These are phyloP conservation scores for Brassica juncea DNA, from an alignment of 345 rosid species.

Conservation along the genomic window DNA sequence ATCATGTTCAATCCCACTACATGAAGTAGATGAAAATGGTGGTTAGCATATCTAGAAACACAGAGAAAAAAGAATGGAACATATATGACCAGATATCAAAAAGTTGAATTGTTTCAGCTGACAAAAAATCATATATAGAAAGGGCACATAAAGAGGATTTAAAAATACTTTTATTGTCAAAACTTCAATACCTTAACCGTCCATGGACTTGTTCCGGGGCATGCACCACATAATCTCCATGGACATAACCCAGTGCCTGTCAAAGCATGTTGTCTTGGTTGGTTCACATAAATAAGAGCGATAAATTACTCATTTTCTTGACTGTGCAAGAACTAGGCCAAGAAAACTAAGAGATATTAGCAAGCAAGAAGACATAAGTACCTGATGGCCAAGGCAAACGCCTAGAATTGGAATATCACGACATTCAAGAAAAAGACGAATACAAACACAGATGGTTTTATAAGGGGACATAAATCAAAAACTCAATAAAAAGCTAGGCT, in stretches of 20 bases:
- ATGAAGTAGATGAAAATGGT: too few relatives aligned
- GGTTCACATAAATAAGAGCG: background rate
- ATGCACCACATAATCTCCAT: conserved; percentile 82
- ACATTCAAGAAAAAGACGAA: background rate
- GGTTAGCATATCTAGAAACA: too few relatives aligned
- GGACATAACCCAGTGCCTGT: conserved; percentile 89
- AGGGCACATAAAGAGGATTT: too few relatives aligned
- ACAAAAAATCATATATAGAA: too few relatives aligned
- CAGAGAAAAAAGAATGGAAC: too few relatives aligned
- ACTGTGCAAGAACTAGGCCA: background rate
- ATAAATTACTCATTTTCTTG: background rate
- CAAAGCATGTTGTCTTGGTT: conserved; percentile 9
- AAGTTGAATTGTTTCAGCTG: too few relatives aligned
- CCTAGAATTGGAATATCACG: conserved; percentile 52
- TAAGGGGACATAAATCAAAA: too few relatives aligned
- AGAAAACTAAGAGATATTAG: background rate
- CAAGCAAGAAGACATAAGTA: conserved; percentile 31
- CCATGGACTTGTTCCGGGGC: conserved; percentile 94
- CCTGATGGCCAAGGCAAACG: conserved; percentile 97
- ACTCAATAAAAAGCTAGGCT: too few relatives aligned
- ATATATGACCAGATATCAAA: too few relatives aligned
- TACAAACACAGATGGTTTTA: too few relatives aligned
- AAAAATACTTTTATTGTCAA: too few relatives aligned
- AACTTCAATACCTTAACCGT: too few relatives aligned
- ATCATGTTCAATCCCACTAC: conserved; percentile 33